phyloP scores from a whole-genome alignment of 2,329 filamentous ascomycete species.

The Aspergillus texensis region DNA sequence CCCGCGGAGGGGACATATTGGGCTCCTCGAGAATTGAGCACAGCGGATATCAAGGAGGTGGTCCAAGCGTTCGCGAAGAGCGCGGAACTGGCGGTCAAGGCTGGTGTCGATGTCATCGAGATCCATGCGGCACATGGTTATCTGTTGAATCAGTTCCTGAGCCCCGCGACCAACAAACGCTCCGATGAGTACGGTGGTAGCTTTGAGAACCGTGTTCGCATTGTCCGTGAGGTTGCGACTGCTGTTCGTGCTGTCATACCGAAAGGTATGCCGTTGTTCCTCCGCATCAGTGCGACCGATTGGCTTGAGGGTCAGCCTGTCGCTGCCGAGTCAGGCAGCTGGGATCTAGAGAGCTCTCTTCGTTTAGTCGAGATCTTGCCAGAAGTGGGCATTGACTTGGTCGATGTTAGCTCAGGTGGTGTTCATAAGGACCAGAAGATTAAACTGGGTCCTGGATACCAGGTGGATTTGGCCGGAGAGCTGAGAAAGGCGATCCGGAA shows the following conservation, averaged over 20 bases:
- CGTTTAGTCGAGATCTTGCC: slow-evolving; percentile 45
- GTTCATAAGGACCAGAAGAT: slow-evolving; percentile 51
- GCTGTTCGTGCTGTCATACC: slow-evolving; percentile 64
- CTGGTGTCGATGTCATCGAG: slow-evolving; percentile 77
- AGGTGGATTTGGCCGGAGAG: slow-evolving; percentile 51
- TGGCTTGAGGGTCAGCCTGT: slow-evolving; percentile 61
- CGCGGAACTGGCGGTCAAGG: slow-evolving; percentile 62
- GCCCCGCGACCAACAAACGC: slow-evolving; percentile 68
- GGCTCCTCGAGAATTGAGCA: slow-evolving; percentile 66
- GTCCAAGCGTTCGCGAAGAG: slow-evolving; percentile 63
- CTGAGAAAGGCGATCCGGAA: slow-evolving; percentile 45
- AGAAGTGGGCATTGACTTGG: slow-evolving; percentile 45
- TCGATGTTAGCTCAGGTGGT: slow-evolving; percentile 51
- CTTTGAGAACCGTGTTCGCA: slow-evolving; percentile 64
- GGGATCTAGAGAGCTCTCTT: slow-evolving; percentile 45
- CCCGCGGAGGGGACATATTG: slow-evolving; percentile 58
- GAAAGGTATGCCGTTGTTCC: slow-evolving; percentile 67
- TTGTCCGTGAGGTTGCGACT: slow-evolving; percentile 68
- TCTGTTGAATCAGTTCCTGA: slow-evolving; percentile 69
- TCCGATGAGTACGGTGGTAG: slow-evolving; percentile 57
- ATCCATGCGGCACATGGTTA: slow-evolving; percentile 81
- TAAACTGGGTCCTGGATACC: slow-evolving; percentile 52
- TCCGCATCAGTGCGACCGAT: slow-evolving; percentile 71
- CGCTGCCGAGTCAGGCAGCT: slow-evolving; percentile 32
- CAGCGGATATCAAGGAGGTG: slow-evolving; percentile 66